Conservation (phyloP, 1,139 yeast genomes). For the Taphrina deformans region DNA sequence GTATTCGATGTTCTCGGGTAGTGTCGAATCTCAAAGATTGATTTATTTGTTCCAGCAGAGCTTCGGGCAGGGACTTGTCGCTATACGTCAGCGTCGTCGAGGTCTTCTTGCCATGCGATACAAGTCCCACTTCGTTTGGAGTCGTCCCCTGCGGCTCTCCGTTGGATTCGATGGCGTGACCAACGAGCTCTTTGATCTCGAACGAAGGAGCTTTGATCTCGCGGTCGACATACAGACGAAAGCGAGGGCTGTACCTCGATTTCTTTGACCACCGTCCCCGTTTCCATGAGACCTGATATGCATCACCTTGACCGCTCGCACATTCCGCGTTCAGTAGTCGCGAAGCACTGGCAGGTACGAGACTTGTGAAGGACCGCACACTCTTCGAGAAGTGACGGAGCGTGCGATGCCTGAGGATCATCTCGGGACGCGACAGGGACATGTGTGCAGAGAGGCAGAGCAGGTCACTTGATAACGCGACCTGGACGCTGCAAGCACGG, state of each 20-base stretch:
- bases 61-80: background rate
- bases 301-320: background rate
- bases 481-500: too few relatives aligned
- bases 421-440: too few relatives aligned
- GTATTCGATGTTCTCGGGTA: conserved; percentile 11
- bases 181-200: conserved; percentile 8
- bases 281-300: background rate
- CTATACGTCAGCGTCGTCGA: conserved; percentile 1
- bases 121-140: background rate
- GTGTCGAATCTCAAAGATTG: conserved; percentile 9
- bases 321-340: conserved; percentile 11
- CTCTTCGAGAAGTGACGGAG: too few relatives aligned
- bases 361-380: conserved; percentile 2
- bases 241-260: conserved; percentile 16
- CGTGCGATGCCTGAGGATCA: background rate
- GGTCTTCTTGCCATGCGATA: background rate
- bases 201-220: background rate
- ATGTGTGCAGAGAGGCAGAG: too few relatives aligned
- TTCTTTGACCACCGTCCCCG: background rate
- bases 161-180: background rate
- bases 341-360: conserved; percentile 1
- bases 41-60: background rate
- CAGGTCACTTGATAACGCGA: too few relatives aligned
- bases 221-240: conserved; percentile 5
- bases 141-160: background rate